Base-by-base conservation (phyloP, 495 filamentous ascomycete species). In the Penicillium atrosanguineum region DNA sequence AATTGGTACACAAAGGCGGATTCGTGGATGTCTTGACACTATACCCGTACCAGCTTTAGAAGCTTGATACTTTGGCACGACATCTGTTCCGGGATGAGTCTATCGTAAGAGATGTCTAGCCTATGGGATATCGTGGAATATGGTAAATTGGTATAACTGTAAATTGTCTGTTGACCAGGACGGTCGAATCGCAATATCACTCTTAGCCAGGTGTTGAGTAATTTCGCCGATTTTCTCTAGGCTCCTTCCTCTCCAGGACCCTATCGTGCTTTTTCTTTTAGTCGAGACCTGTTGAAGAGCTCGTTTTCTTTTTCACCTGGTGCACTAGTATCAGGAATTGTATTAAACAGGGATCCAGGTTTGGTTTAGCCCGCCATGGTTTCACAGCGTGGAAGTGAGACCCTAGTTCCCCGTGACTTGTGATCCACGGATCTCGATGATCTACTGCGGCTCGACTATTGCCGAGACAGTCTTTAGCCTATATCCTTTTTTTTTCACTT, bases 371-470 rank as follows among this genome's bases (percentile, higher is more conserved):
- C 37, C 31, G 26, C 15, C 23, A 31, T 26, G 48, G 58, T 62
- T 55, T 47, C 58, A 59, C 62, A 50, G 59, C 53, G 52, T 63
- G 60, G 64, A 61, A 65, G 52, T 57, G 53, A 31, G 23, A 61
- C 53, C 52, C 59, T 50, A 46, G 62, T 67, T 65, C 60, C 62
- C 56, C 59, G 57, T 57, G 52, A 60, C 54, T 65, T 51, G 60
- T 63, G 50, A 55, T 50, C 46, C 53, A 59, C 44, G 43, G 16
- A 55, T 40, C 57, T 66, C 26, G 11, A 29, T 43, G 39, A 52
- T 48, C 44, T 29, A 63, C 57, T 49, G 52, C 45, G 50, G 46
- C 59, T 59, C 53, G 26, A 40, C 34, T 38, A 37, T 23, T 25
- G 46, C 16, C 43, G 14, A 52, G 42, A 55, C 40, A 48, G 50